phyloP scores from a whole-genome alignment of 345 rosid species.

The Sonneratia alba region DNA sequence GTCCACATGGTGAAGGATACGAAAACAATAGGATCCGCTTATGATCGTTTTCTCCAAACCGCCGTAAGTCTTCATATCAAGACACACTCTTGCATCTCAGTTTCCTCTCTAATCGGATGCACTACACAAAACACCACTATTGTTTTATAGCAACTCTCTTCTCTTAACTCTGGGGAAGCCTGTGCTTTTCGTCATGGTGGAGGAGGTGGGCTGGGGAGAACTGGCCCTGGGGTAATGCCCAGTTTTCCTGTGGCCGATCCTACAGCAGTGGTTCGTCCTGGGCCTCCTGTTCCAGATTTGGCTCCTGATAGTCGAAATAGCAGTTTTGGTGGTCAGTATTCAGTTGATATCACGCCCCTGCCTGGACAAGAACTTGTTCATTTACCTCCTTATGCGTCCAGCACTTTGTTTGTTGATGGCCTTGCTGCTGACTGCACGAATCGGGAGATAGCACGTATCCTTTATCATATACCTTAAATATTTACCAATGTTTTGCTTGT shows the following conservation, averaged over 20 bases:
- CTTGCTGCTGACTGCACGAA: conserved; percentile 62
- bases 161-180: conserved; percentile 49
- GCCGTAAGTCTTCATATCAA: conserved; percentile 22
- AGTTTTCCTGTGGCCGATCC: conserved; percentile 36
- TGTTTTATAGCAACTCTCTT: conserved; percentile 53
- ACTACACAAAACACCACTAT: conserved; percentile 15
- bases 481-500: background rate
- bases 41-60: conserved; percentile 64
- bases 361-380: conserved; percentile 33
- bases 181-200: conserved; percentile 23
- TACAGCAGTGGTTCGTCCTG: conserved; percentile 32
- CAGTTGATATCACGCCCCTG: conserved; percentile 29
- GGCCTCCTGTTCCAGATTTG: conserved; percentile 27
- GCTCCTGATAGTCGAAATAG: conserved; percentile 38
- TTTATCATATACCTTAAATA: conserved; percentile 6
- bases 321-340: conserved; percentile 26
- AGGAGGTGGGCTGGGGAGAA: conserved; percentile 22
- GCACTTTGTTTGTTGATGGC: conserved; percentile 74
- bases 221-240: conserved; percentile 25
- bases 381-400: conserved; percentile 71
- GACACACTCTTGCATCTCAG: background rate
- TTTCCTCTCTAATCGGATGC: conserved; percentile 3
- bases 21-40: conserved; percentile 64
- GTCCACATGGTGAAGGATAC: conserved; percentile 51
- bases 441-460: conserved; percentile 93